Conservation (phyloP, 768 basidiomycete species). For the Cystobasidium tubakii region DNA sequence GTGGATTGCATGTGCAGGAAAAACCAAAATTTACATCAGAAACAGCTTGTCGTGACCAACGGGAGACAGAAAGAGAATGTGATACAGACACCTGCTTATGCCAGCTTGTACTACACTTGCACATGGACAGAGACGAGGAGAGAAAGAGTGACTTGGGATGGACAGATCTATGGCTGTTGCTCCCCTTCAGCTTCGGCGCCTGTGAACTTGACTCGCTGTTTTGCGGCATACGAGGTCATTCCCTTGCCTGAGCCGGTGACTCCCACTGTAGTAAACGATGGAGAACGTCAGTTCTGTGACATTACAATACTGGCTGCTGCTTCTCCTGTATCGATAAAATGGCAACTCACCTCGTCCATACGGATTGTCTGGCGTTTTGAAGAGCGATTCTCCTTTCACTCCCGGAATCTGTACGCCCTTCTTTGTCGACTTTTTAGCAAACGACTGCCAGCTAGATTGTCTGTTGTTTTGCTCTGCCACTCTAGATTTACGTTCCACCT, state of each 20-base stretch:
- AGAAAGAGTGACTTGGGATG: not conserved
- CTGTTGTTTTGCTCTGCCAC: slow-evolving; percentile 79
- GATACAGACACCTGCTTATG: not conserved
- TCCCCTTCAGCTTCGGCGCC: not conserved
- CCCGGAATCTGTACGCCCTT: slow-evolving; percentile 88
- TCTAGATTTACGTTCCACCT: slow-evolving; percentile 73
- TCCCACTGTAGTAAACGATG: slow-evolving; percentile 59
- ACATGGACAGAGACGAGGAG: not conserved
- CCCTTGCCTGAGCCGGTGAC: slow-evolving; percentile 84
- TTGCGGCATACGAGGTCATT: slow-evolving; percentile 57
- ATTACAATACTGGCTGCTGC: not conserved
- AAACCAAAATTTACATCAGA: not conserved
- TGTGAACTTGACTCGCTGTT: slow-evolving; percentile 32
- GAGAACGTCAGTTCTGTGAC: not conserved
- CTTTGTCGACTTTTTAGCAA: slow-evolving; percentile 88
- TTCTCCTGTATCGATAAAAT: too few relatives aligned
- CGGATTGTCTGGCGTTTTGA: slow-evolving; percentile 90
- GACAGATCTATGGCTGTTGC: not conserved
- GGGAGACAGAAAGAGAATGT: not conserved
- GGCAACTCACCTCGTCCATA: slow-evolving; percentile 66
- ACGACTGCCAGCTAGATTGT: slow-evolving; percentile 87
- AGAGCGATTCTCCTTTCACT: slow-evolving; percentile 69
- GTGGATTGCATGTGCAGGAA: not conserved
- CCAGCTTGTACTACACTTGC: not conserved
- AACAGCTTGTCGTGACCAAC: not conserved